Percentiles rank a stretch among this genome's conserved stretches.
phyloP scores from a whole-genome alignment of 106 monocot genomes.

The Apostasia ramifera region DNA sequence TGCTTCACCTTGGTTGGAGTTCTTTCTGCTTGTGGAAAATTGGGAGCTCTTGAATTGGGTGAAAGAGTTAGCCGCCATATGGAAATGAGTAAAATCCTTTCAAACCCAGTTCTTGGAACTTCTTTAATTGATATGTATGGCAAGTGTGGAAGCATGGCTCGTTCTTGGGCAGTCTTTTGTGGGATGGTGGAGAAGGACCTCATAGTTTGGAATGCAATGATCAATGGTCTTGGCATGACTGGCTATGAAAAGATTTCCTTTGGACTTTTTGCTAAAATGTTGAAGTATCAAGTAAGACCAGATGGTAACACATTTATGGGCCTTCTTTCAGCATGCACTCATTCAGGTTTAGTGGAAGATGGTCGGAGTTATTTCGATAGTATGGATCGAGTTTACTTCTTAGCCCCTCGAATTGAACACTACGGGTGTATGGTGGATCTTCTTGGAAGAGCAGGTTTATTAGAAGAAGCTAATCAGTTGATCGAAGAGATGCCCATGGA shows the following conservation, averaged over 20 bases:
- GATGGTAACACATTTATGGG: constrained; percentile 61
- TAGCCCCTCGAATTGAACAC: constrained; percentile 65
- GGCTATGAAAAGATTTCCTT: constrained; percentile 48
- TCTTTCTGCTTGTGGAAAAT: constrained; percentile 61
- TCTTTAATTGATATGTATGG: constrained; percentile 84
- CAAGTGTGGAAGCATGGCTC: constrained; percentile 49
- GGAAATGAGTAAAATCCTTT: constrained; percentile 28
- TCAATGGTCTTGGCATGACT: constrained; percentile 64
- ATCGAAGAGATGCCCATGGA: constrained; percentile 64
- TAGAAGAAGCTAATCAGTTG: constrained; percentile 51
- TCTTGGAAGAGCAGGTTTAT: constrained; percentile 56
- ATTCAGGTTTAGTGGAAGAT: constrained; percentile 63
- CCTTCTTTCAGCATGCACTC: constrained; percentile 59
- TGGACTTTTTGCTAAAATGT: constrained; percentile 46
- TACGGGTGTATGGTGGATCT: constrained; percentile 86
- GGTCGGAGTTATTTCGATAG: constrained; percentile 43
- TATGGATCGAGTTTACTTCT: constrained; percentile 32
- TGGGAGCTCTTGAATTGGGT: constrained; percentile 65
- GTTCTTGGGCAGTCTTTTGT: constrained; percentile 47
- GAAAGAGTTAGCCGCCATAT: constrained; percentile 17
- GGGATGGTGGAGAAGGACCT: constrained; percentile 39
- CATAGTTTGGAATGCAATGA: constrained; percentile 71
- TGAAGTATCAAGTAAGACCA: constrained; percentile 34
- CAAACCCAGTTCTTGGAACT: constrained; percentile 60
- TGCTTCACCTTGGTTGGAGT: constrained; percentile 66